A percentile compares a stretch with the other conserved stretches of the same genome.
Conservation (phyloP, 768 basidiomycete genomes). For the Floccularia luteovirens region DNA sequence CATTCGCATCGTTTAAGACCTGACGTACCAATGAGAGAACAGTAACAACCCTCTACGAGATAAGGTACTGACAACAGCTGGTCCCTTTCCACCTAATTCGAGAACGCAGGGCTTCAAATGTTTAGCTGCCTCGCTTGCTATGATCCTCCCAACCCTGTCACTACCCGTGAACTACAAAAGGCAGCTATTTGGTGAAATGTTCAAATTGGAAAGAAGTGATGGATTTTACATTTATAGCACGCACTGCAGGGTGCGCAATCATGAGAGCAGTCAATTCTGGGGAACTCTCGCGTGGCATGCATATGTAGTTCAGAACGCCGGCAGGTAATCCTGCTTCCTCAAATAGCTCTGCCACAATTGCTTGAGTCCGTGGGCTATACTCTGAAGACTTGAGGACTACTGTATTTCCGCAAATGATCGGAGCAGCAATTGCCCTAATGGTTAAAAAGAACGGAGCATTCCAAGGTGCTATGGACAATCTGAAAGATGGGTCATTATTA, state of each 20-base stretch:
- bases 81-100: constrained; percentile 50
- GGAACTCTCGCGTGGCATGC: constrained; percentile 33
- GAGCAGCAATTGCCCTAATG: constrained; percentile 34
- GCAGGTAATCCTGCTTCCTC: constrained; percentile 53
- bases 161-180: constrained; percentile 45
- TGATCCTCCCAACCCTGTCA: constrained; percentile 41
- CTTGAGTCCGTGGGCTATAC: constrained; percentile 37
- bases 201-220: constrained; percentile 3
- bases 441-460: constrained; percentile 42
- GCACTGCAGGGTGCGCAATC: constrained; percentile 45
- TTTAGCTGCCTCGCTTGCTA: constrained; percentile 48
- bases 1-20: constrained; percentile 46
- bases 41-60: constrained; percentile 1
- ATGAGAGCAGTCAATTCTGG: constrained; percentile 40
- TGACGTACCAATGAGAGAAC: constrained; percentile 10
- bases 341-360: constrained; percentile 36
- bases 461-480: constrained; percentile 49
- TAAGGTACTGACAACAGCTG: constrained; percentile 32
- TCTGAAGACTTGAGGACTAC: constrained; percentile 48
- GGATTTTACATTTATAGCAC: constrained; percentile 40
- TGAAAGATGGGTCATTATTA: constrained; percentile 10
- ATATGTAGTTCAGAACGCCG: constrained; percentile 51
- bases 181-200: constrained; percentile 1
- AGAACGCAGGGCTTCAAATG: constrained; percentile 47
- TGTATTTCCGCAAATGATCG: constrained; percentile 50